Percentiles rank a stretch among this genome's conserved stretches.
These are phyloP conservation scores for Bondarzewia mesenterica DNA, from an alignment of 1,284 basidiomycete species.

Conservation along the genomic window DNA sequence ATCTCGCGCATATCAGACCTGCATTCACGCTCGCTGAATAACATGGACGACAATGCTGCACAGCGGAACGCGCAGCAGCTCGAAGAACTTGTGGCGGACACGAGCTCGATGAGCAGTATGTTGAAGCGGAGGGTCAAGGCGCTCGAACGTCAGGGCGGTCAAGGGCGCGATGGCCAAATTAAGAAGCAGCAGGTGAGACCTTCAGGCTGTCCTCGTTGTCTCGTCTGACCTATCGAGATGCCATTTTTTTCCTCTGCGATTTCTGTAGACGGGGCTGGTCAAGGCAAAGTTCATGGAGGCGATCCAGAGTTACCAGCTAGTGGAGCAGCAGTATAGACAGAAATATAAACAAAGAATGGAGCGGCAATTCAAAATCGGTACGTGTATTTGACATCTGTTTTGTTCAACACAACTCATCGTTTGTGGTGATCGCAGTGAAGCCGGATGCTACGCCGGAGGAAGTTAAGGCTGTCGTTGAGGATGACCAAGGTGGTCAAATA, in stretches of 20 bases:
- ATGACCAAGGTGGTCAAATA: slow-evolving; percentile 81
- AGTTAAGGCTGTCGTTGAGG: slow-evolving; percentile 79
- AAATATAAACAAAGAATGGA: slow-evolving; percentile 95
- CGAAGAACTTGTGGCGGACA: slow-evolving; percentile 71
- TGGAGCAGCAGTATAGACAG: slow-evolving; percentile 88
- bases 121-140: slow-evolving; percentile 77
- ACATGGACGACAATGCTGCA: slow-evolving; percentile 63
- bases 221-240: no score
- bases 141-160: slow-evolving; percentile 63
- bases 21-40: slow-evolving; percentile 71
- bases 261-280: slow-evolving; percentile 58
- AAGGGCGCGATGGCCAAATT: slow-evolving; percentile 73
- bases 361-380: slow-evolving; percentile 92
- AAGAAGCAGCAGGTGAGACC: slow-evolving; percentile 86
- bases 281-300: slow-evolving; percentile 81
- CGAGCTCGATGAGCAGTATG: slow-evolving; percentile 64
- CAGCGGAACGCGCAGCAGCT: slow-evolving; percentile 58
- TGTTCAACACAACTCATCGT: background rate
- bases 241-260: slow-evolving; percentile 1
- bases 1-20: slow-evolving; percentile 60
- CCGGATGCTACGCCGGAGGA: slow-evolving; percentile 93
- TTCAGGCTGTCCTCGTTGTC: no score
- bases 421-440: slow-evolving; percentile 54
- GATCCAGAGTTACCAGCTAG: slow-evolving; percentile 82
- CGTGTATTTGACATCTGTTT: slow-evolving; percentile 16